phyloP scores from a whole-genome alignment of 805 yeast species.

The Saccharomycopsis sp. region DNA sequence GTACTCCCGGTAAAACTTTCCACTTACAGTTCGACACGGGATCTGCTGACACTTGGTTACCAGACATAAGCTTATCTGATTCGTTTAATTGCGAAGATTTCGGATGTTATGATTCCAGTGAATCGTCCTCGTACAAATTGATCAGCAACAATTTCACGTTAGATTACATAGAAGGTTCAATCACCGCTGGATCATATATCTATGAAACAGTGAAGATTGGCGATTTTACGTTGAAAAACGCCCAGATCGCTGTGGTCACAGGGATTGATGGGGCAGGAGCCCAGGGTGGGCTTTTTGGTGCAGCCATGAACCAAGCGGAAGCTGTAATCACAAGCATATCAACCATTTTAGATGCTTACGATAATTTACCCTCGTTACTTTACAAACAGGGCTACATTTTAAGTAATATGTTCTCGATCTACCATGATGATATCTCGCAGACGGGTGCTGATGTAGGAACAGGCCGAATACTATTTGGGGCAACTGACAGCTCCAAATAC shows the following conservation, averaged over 20 bases:
- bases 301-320: neutral
- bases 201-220: neutral
- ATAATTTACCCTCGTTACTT: neutral
- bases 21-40: neutral
- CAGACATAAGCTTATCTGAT: neutral
- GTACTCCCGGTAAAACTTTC: neutral
- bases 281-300: constrained; percentile 3
- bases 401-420: neutral
- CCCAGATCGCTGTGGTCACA: neutral
- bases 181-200: neutral
- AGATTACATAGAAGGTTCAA: neutral
- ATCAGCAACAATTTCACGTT: neutral
- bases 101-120: neutral
- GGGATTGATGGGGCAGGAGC: neutral
- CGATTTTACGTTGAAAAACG: neutral
- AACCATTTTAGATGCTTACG: neutral
- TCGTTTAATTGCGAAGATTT: neutral
- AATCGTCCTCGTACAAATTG: neutral
- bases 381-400: neutral
- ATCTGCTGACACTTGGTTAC: neutral
- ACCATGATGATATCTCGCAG: neutral
- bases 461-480: neutral
- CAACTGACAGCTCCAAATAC: constrained; percentile 1
- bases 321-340: neutral
- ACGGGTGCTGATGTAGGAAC: neutral